Evolutionary conservation across 2,329 filamentous ascomycete species (phyloP).

Genomic region (Penicillium sp.): DNA sequence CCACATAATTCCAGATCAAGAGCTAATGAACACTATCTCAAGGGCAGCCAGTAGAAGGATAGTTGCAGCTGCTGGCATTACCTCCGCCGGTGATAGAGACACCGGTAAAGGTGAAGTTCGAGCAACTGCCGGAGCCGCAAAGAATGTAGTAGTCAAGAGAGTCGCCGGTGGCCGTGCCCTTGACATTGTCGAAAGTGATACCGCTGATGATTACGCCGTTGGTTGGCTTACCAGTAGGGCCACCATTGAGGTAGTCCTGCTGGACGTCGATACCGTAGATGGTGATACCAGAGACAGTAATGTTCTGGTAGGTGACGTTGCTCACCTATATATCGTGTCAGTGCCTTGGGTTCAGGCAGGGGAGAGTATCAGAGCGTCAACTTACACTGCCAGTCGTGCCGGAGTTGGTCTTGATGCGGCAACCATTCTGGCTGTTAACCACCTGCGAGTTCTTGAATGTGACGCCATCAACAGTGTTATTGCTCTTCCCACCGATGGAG

Average conservation of each 20-base stretch:
- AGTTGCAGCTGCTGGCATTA: conserved; percentile 28
- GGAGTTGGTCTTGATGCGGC: conserved; percentile 45
- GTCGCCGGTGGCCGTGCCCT: conserved; percentile 34
- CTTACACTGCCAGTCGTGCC: conserved; percentile 38
- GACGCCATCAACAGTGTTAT: conserved; percentile 50
- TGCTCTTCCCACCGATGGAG: conserved; percentile 51
- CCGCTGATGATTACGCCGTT: conserved; percentile 43
- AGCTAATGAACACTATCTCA: neutral
- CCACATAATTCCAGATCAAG: neutral
- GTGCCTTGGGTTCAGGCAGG: neutral
- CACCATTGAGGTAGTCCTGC: conserved; percentile 56
- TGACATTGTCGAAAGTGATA: conserved; percentile 39
- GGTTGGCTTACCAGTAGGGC: conserved; percentile 40
- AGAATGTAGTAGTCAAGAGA: conserved; percentile 42
- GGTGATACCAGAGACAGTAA: conserved; percentile 47
- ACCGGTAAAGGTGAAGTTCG: conserved; percentile 38
- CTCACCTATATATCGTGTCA: conserved; percentile 25
- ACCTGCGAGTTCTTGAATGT: conserved; percentile 54
- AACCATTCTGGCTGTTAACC: conserved; percentile 43
- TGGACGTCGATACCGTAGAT: conserved; percentile 56
- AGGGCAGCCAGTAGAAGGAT: conserved; percentile 20
- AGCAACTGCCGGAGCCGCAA: conserved; percentile 44
- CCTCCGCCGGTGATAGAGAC: conserved; percentile 41
- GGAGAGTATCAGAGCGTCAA: neutral
- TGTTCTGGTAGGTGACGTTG: conserved; percentile 51